phyloP scores from a whole-genome alignment of 306 rosid species.

The Quercus rubra region DNA sequence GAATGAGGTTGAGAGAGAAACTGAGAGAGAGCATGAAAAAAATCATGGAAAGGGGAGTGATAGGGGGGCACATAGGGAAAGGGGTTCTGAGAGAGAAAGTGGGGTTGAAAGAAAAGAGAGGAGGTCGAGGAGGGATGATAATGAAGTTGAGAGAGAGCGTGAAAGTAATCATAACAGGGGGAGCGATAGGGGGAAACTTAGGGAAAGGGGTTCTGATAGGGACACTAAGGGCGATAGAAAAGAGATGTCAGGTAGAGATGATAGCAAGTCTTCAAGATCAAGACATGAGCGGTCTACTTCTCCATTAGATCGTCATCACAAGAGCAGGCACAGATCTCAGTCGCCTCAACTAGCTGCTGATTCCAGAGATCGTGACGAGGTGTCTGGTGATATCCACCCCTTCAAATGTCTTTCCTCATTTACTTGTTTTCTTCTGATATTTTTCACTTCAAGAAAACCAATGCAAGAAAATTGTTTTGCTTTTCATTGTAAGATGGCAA shows the following conservation, averaged over 20 bases:
- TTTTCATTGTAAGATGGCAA: neutral
- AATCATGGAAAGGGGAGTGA: constrained; percentile 8
- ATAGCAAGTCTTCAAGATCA: constrained; percentile 51
- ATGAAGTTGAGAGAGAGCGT: constrained; percentile 18
- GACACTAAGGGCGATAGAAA: constrained; percentile 44
- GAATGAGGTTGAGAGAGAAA: constrained; percentile 16
- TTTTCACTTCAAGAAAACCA: neutral
- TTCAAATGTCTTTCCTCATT: constrained; percentile 18
- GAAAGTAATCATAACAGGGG: constrained; percentile 24
- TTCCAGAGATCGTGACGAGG: constrained; percentile 73
- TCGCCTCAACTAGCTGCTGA: constrained; percentile 38
- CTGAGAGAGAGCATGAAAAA: constrained; percentile 27
- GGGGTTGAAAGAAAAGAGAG: constrained; percentile 27
- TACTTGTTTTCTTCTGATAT: neutral
- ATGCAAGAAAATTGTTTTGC: neutral
- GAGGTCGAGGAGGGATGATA: constrained; percentile 18
- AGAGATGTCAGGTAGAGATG: constrained; percentile 42
- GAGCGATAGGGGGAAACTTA: constrained; percentile 13
- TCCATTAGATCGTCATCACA: constrained; percentile 41
- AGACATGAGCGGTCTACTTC: constrained; percentile 47
- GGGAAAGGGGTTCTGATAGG: constrained; percentile 52
- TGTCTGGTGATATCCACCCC: constrained; percentile 91
- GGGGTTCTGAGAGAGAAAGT: constrained; percentile 25
- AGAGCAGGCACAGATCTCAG: constrained; percentile 49
- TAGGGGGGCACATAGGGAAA: constrained; percentile 22